These are phyloP conservation scores for Helminthosporium solani DNA, from an alignment of 2,329 filamentous ascomycete genomes.

Conservation along the genomic window DNA sequence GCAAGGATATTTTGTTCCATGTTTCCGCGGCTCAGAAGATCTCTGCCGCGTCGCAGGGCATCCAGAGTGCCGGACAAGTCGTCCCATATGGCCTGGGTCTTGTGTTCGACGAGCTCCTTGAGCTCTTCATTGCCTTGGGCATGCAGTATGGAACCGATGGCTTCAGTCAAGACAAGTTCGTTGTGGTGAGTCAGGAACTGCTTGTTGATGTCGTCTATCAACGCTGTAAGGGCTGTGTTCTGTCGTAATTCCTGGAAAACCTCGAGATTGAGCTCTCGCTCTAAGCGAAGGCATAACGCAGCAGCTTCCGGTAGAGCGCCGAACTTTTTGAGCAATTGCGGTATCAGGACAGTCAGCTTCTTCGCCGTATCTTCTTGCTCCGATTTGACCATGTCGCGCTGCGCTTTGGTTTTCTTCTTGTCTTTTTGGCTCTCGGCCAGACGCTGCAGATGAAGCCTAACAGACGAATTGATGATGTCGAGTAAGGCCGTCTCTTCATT, in stretches of 20 bases:
- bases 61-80: slow-evolving; percentile 73
- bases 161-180: slow-evolving; percentile 79
- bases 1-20: slow-evolving; percentile 65
- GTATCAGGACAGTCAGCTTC: slow-evolving; percentile 75
- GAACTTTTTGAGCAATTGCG: slow-evolving; percentile 86
- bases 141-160: slow-evolving; percentile 77
- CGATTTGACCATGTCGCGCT: slow-evolving; percentile 64
- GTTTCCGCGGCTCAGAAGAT: slow-evolving; percentile 70
- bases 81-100: slow-evolving; percentile 82
- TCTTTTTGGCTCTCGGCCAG: slow-evolving; percentile 62
- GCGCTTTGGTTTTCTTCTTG: slow-evolving; percentile 57
- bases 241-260: slow-evolving; percentile 87
- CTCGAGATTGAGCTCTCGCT: slow-evolving; percentile 82
- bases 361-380: slow-evolving; percentile 77
- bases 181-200: slow-evolving; percentile 94
- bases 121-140: slow-evolving; percentile 85
- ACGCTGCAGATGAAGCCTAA: slow-evolving; percentile 70
- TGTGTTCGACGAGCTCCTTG: slow-evolving; percentile 79
- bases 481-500: slow-evolving; percentile 82
- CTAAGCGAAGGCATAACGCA: slow-evolving; percentile 78
- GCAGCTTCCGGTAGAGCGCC: slow-evolving; percentile 86
- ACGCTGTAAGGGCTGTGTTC: slow-evolving; percentile 74
- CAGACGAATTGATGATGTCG: slow-evolving; percentile 80
- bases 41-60: slow-evolving; percentile 66
- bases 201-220: slow-evolving; percentile 88